Conservation (phyloP, 257 asterid genomes). For the Penstemon barbatus region DNA sequence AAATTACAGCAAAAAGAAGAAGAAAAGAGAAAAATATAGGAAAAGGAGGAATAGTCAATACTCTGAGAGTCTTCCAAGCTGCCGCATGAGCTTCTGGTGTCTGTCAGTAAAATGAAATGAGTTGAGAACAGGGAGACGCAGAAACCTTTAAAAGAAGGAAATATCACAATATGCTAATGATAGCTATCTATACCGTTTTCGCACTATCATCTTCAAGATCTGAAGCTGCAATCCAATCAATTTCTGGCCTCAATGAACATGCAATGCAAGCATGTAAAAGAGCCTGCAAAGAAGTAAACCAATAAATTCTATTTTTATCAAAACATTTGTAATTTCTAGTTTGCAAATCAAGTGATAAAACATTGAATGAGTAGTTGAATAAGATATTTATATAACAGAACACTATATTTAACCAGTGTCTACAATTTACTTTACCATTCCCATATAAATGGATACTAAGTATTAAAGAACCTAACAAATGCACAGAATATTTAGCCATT, state of each 20-base stretch:
- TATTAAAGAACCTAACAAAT: slow-evolving; percentile 1
- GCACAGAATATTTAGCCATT: neutral
- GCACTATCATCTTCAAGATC: slow-evolving; percentile 93
- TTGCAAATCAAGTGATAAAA: neutral
- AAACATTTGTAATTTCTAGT: neutral
- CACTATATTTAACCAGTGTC: neutral
- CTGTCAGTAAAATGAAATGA: slow-evolving; percentile 42
- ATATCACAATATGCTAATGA: slow-evolving; percentile 15
- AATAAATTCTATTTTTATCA: neutral
- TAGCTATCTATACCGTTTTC: slow-evolving; percentile 42
- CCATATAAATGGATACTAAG: neutral
- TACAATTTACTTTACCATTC: neutral
- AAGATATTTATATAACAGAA: neutral
- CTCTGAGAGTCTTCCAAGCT: slow-evolving; percentile 87
- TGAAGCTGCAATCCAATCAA: slow-evolving; percentile 99
- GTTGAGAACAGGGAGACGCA: slow-evolving; percentile 23
- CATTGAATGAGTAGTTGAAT: neutral
- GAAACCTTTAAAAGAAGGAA: slow-evolving; percentile 11
- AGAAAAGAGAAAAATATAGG: neutral
- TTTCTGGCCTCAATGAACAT: slow-evolving; percentile 74
- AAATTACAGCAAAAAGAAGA: slow-evolving; percentile 11
- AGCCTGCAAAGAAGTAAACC: slow-evolving; percentile 56
- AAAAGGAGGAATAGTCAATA: slow-evolving; percentile 28
- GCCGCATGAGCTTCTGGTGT: slow-evolving; percentile 77
- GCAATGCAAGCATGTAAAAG: slow-evolving; percentile 93